Base-by-base conservation (phyloP, 495 filamentous ascomycete genomes). In the Aspergillus hancockii region DNA sequence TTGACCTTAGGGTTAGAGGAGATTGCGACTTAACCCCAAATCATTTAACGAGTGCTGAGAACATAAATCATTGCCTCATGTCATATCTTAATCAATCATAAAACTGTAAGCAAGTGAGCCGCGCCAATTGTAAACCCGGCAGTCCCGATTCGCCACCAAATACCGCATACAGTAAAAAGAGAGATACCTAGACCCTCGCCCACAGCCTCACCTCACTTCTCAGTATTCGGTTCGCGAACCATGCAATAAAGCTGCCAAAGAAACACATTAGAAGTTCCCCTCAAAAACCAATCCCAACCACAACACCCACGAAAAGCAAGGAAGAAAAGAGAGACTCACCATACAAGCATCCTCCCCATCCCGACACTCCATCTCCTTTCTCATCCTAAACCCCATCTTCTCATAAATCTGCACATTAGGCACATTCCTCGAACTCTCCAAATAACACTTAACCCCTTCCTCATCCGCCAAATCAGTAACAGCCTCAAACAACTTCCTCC, bases 351-450 rank as follows among this genome's bases (percentile, higher is more conserved):
- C 79, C 6, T 77, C 83, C 38, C 79, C 77, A 63, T 85, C 86
- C 46, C 79, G 72, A 71, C 85, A 88, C 58, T 82, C 79, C 69
- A 88, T 85, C 71, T 87, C 80, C 70, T 75, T 81, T 41, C 74
- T 78, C 52, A 87, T 72, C 68, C 77, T 67, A 67, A 90, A 89
- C 47, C 86, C 86, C 76, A 88, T 83, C 68, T 74, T 78, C 65
- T 85, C 81, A 72, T 90, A 90, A 21, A 90, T 89, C 53, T 75
- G 72, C 67, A 88, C 80, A 65, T 89, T 90, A 23, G 86, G 86
- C 57, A 77, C 79, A 43, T 78, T 77, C 58, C 83, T 77, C 64
- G 81, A 85, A 54, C 83, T 86, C 63, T 90, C 86, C 56, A 90
- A 68, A 66, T 89, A 90, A 59, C 84, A 88, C 43, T 72, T 76